These are phyloP conservation scores for Boechera retrofracta DNA, from an alignment of 345 rosid genomes.

Conservation along the genomic window DNA sequence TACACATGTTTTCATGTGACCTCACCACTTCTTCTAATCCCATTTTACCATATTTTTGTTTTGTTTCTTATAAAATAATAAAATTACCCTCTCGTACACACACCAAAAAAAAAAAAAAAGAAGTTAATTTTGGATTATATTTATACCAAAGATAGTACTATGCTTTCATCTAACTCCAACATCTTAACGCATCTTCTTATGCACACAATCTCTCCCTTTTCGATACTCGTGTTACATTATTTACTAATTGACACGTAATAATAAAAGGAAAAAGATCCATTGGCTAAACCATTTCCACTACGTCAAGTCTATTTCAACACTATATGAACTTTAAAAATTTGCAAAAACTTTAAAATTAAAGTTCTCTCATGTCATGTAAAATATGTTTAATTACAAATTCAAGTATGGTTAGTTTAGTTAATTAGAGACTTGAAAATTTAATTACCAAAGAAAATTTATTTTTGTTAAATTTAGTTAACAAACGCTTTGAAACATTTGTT, in stretches of 20 bases:
- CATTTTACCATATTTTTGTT: not conserved
- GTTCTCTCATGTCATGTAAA: not conserved
- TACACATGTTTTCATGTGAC: slow-evolving; percentile 48
- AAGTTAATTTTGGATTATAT: not conserved
- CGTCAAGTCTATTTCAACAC: slow-evolving; percentile 7
- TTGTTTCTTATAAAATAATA: not conserved
- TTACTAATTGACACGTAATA: slow-evolving; percentile 21
- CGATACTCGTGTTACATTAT: slow-evolving; percentile 12
- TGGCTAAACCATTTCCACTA: not conserved
- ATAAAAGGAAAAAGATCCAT: not conserved
- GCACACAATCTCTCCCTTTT: slow-evolving; percentile 1
- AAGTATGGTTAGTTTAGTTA: not conserved
- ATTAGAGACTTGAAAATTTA: too few species aligned
- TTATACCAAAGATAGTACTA: not conserved
- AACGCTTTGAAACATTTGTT: not conserved
- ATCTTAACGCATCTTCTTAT: slow-evolving; percentile 22
- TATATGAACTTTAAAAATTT: not conserved
- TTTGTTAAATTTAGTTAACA: not conserved
- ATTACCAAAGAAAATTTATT: not conserved
- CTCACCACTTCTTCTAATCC: slow-evolving; percentile 35
- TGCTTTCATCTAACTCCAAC: slow-evolving; percentile 22
- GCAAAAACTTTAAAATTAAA: not conserved
- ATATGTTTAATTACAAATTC: not conserved
- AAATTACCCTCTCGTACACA: not conserved
- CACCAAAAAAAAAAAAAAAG: not conserved